Evolutionary conservation across 345 rosid genomes (phyloP).

Genomic region (Hirschfeldia incana): DNA sequence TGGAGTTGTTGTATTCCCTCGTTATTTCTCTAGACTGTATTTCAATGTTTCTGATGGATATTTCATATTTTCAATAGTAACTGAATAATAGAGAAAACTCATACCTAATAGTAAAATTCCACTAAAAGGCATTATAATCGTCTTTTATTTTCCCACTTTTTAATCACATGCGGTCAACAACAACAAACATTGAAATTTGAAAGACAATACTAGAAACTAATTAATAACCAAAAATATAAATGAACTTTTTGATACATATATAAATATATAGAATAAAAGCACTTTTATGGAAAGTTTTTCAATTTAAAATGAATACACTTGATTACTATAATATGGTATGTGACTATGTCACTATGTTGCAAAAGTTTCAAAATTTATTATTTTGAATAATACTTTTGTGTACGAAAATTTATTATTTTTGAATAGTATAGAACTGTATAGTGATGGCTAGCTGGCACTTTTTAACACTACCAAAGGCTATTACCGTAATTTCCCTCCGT

Average conservation of each 20-base stretch:
- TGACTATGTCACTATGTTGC: too few relatives aligned
- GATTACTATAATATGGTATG: background rate
- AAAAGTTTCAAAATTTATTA: background rate
- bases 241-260: background rate
- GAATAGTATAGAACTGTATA: background rate
- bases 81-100: background rate
- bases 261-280: background rate
- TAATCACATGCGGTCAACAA: constrained; percentile 12
- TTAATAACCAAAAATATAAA: background rate
- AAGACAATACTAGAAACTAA: background rate
- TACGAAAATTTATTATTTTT: background rate
- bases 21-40: background rate
- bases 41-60: background rate
- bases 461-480: constrained; percentile 10
- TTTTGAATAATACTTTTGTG: background rate
- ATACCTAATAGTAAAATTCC: background rate
- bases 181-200: constrained; percentile 25
- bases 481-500: background rate
- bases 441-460: constrained; percentile 30
- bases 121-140: background rate
- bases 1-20: background rate
- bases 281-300: background rate
- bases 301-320: background rate
- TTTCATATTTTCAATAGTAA: background rate
- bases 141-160: background rate